Conservation (phyloP, 371 early-diverging fungal genomes). For the Mortierella sp. region DNA sequence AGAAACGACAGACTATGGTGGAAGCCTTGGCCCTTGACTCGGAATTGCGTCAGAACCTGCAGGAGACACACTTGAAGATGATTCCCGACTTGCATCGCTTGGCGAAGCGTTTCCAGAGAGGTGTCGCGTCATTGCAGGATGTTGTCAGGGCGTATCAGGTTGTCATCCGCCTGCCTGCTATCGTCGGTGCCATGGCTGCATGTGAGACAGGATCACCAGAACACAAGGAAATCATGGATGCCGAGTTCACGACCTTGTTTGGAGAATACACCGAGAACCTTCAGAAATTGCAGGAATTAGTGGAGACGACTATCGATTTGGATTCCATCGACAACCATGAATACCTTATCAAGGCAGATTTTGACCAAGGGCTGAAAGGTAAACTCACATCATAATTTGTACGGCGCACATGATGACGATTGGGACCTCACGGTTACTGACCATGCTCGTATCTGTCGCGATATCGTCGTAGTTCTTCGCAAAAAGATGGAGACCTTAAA, state of each 20-base stretch:
- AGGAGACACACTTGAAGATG: slow-evolving; percentile 79
- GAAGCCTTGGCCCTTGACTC: slow-evolving; percentile 79
- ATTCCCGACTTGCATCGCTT: slow-evolving; percentile 93
- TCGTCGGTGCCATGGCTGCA: slow-evolving; percentile 70
- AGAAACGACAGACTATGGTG: slow-evolving; percentile 84
- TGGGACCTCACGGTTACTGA: not conserved
- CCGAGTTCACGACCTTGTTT: slow-evolving; percentile 59
- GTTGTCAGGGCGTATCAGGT: slow-evolving; percentile 94
- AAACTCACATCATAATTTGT: not conserved
- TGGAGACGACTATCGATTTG: slow-evolving; percentile 94
- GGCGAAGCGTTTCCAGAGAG: slow-evolving; percentile 85
- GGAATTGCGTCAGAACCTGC: slow-evolving; percentile 79
- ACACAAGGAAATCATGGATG: slow-evolving; percentile 62
- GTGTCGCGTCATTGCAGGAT: slow-evolving; percentile 90
- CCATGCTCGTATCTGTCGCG: not conserved
- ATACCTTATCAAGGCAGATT: slow-evolving; percentile 89
- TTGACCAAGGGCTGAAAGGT: slow-evolving; percentile 85
- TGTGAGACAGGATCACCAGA: slow-evolving; percentile 60
- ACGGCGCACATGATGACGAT: too few relatives aligned
- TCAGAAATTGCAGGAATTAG: slow-evolving; percentile 76
- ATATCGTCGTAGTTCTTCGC: slow-evolving; percentile 65
- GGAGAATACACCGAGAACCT: slow-evolving; percentile 69
- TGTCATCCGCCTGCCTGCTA: slow-evolving; percentile 78
- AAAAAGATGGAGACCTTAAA: slow-evolving; percentile 71
- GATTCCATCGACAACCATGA: slow-evolving; percentile 90